Evolutionary conservation across 1,284 basidiomycete species (phyloP).

Genomic region (Golubevia sp.): DNA sequence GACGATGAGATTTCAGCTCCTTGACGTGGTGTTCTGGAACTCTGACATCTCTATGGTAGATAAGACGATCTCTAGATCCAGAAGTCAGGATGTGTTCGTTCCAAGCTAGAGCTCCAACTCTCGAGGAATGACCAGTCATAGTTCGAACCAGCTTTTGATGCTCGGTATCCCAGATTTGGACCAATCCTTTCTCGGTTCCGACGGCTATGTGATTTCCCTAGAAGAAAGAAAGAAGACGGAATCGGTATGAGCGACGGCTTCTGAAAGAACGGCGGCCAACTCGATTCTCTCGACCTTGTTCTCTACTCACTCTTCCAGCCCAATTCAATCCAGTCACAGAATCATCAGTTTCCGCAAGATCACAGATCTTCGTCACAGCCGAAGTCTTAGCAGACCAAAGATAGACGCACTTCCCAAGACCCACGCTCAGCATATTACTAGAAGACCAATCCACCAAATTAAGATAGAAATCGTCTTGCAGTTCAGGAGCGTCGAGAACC

Average conservation of each 20-base stretch:
- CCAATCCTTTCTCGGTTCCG: constrained; percentile 81
- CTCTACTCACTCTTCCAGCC: constrained; percentile 76
- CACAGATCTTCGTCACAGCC: constrained; percentile 87
- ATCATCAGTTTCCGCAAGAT: constrained; percentile 70
- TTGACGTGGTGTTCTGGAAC: constrained; percentile 74
- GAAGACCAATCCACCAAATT: constrained; percentile 97
- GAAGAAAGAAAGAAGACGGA: constrained; percentile 67
- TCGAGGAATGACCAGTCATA: constrained; percentile 79
- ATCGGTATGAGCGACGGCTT: constrained; percentile 59
- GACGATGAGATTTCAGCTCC: constrained; percentile 79
- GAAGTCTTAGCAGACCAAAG: constrained; percentile 95
- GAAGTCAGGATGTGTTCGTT: constrained; percentile 85
- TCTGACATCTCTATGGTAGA: constrained; percentile 90
- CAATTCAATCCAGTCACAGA: constrained; percentile 67
- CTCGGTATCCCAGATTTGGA: constrained; percentile 94
- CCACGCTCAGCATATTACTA: constrained; percentile 91
- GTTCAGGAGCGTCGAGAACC: constrained; percentile 93
- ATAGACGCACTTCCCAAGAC: constrained; percentile 88
- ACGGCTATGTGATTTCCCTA: constrained; percentile 74
- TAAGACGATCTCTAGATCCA: constrained; percentile 86
- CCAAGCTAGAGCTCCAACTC: constrained; percentile 94
- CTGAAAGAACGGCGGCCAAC: neutral
- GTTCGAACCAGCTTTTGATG: constrained; percentile 78
- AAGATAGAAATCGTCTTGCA: constrained; percentile 93
- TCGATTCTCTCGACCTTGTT: constrained; percentile 4